Base-by-base conservation (phyloP, 257 asterid genomes). In the Nicotiana attenuata region DNA sequence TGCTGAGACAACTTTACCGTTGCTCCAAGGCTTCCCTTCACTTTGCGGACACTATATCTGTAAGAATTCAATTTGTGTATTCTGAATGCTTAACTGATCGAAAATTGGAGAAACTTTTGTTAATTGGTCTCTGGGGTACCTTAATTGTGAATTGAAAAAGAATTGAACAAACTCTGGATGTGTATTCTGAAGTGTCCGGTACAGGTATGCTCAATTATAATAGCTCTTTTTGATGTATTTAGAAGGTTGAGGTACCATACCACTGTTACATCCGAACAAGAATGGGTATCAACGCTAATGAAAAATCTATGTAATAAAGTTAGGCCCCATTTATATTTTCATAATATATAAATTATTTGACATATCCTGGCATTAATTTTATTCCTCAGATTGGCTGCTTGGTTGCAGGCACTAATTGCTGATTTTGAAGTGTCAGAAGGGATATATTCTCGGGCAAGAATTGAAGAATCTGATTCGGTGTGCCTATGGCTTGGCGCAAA, bases 401-500 rank as follows among this genome's bases (percentile, higher is more conserved):
- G 65, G 52, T 67, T 90, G 83, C 91, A 92, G 99, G 93, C 94
- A 63, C 86, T 92, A 63, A 79, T 91, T 80, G 95, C 96, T 57
- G 99, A 95, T 88, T 93, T 93, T 84, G 99, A 95, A 92, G 93
- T 95, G 55, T 95, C 99, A 29, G 99, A 92, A 88, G 99, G 99
- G 86, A 95, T 93, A 75, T 93, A 91, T 85, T 93, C 97, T 61
- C 91, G 92, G 75, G 97, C 99, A 85, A 87, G 89, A 47, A 90
- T 92, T 65, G 96, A 92, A 84, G 97, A 91, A 78, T 87, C 95
- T 15, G 93, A 95, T 85, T 95, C 94, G 81, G 98, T 94, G 81
- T 94, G 98, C 84, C 84, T 96, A 64, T 95, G 99, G 98, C 97
- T 95, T 80, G 99, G 98, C 79, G 99, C 99, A 56, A 96, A 95